These are phyloP conservation scores for Lathyrus tuberosus DNA, from an alignment of 306 rosid species.

Conservation along the genomic window DNA sequence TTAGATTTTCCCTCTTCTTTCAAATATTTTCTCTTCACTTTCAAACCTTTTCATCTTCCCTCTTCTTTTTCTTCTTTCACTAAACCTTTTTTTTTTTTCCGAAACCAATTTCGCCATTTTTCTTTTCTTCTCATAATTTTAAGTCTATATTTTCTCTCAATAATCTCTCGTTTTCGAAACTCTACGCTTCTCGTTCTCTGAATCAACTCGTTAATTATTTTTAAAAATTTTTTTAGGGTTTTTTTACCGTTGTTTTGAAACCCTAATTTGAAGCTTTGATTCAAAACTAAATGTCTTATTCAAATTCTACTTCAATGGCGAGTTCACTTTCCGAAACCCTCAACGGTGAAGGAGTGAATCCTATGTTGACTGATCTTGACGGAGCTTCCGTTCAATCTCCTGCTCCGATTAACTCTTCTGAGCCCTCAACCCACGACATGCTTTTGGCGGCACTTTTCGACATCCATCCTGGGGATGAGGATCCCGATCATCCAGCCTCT, in stretches of 20 bases:
- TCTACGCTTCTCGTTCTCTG: too few relatives aligned
- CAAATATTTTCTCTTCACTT: neutral
- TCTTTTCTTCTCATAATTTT: neutral
- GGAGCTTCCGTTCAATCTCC: neutral
- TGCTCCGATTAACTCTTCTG: neutral
- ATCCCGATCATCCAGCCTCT: conserved; percentile 13
- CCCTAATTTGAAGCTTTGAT: conserved; percentile 13
- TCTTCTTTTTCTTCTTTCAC: conserved; percentile 33
- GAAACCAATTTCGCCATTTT: neutral
- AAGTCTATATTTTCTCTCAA: too few relatives aligned
- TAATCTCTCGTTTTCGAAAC: neutral
- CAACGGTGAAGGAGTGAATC: neutral
- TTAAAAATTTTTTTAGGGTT: neutral
- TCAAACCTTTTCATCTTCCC: conserved; percentile 53
- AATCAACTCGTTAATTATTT: too few relatives aligned
- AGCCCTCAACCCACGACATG: neutral
- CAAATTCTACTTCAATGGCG: conserved; percentile 5
- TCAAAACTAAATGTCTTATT: conserved; percentile 2
- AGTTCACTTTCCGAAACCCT: conserved; percentile 34
- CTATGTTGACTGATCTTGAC: neutral
- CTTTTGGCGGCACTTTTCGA: neutral
- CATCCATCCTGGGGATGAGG: neutral
- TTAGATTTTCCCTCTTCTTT: conserved; percentile 28
- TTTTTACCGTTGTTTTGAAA: neutral
- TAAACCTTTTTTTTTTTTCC: conserved; percentile 34